Percentiles rank a stretch among this genome's conserved stretches.
Conservation (phyloP, 139 green algal genomes). For the Picochlorum sp. region DNA sequence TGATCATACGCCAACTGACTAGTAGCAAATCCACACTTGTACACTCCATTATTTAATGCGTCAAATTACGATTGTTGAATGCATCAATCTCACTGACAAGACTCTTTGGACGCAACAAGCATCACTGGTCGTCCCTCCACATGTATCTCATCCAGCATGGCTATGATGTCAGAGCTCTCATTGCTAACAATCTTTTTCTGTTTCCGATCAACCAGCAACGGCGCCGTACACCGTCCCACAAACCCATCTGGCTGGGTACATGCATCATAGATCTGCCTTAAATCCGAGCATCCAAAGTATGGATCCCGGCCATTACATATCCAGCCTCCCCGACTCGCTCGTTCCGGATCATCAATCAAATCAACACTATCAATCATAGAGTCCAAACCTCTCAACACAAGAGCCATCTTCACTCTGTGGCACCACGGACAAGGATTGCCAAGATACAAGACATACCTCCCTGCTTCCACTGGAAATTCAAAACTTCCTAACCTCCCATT, state of each 20-base stretch:
- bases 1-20: slow-evolving; percentile 66
- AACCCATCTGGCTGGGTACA: slow-evolving; percentile 49
- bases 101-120: slow-evolving; percentile 37
- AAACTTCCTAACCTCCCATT: slow-evolving; percentile 35
- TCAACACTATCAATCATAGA: slow-evolving; percentile 14
- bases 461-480: slow-evolving; percentile 40
- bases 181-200: slow-evolving; percentile 54
- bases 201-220: slow-evolving; percentile 68
- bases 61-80: slow-evolving; percentile 52
- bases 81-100: slow-evolving; percentile 51
- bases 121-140: slow-evolving; percentile 23
- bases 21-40: slow-evolving; percentile 70
- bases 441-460: slow-evolving; percentile 76
- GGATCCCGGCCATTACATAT: slow-evolving; percentile 48
- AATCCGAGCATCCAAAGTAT: slow-evolving; percentile 44
- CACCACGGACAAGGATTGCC: slow-evolving; percentile 97
- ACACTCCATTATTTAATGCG: slow-evolving; percentile 77
- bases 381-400: slow-evolving; percentile 51
- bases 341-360: slow-evolving; percentile 58
- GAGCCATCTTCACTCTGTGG: slow-evolving; percentile 71
- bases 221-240: slow-evolving; percentile 76
- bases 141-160: slow-evolving; percentile 49
- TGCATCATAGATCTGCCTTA: slow-evolving; percentile 72
- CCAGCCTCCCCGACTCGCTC: slow-evolving; percentile 62
- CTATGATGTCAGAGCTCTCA: slow-evolving; percentile 66